Evolutionary conservation across 108 stramenopile species (phyloP), one percentile per base, ranked within the genome.

Genomic region (Aurantiochytrium sp.): DNA sequence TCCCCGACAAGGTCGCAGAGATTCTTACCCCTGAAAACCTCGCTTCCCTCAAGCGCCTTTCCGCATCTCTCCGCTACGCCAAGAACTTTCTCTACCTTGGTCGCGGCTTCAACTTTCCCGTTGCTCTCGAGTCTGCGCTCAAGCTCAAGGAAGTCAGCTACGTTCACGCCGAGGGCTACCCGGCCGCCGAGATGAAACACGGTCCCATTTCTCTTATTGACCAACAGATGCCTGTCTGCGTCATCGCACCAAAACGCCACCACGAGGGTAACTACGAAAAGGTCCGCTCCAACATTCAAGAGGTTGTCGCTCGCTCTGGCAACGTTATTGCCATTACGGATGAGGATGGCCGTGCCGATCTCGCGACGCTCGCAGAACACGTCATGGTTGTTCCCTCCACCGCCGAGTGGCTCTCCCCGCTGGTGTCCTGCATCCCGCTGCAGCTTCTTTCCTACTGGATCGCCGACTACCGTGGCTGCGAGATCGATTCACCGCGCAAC

Each of bases 121-220:
- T 98, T 47, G 97, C 98, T 5, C 89, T 92, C 87, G 97, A 99
- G 92, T 98, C 98, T 5, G 98, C 99, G 12, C 92, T 99, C 51
- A 99, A 99, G 93, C 96, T 99, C 88, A 99, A 99, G 92, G 99
- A 99, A 93, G 97, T 97, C 96, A 96, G 97, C 90, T 99, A 99
- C 91, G 88, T 99, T 12, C 98, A 99, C 90, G 99, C 99, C n/a
- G 98, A 99, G 93, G 99, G 96, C 0, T 98, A 98, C 94, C 96
- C 96, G 60, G 99, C 98, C 44, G 98, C 98, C 28, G 99, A 98
- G 35, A 89, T 99, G 88, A 99, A 99, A 94, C 99, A 99, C 92
- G 99, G 98, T 3, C 98, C 98, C 23, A 97, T 98, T 89, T 97
- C 98, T 6, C 91, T 98, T 58, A 97, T 98, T 72, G 98, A 97